A percentile compares a stretch with the other conserved stretches of the same genome.
Evolutionary conservation across 306 rosid species (phyloP).

Genomic region (Hippophae rhamnoides): DNA sequence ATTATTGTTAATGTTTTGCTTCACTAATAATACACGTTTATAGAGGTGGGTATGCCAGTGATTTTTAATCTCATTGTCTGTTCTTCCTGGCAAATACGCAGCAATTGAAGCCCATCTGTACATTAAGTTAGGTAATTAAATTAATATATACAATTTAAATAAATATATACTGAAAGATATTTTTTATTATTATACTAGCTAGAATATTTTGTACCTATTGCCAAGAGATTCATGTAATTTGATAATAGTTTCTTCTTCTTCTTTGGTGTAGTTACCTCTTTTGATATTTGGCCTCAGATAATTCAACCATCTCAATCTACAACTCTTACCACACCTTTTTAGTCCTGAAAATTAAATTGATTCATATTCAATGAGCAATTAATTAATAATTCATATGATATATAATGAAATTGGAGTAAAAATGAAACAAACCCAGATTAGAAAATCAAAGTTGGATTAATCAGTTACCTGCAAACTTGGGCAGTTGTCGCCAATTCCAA

Average conservation of each 20-base stretch:
- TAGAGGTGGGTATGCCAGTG: conserved; percentile 61
- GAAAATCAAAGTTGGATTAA: too few species aligned
- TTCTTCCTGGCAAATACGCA: conserved; percentile 55
- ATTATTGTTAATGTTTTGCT: too few species aligned
- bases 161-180: too few species aligned
- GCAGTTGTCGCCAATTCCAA: conserved; percentile 96
- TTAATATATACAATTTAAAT: too few species aligned
- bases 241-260: conserved; percentile 50
- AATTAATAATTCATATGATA: not conserved
- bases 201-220: conserved; percentile 25
- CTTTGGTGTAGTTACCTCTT: conserved; percentile 46
- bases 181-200: too few species aligned
- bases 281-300: conserved; percentile 48
- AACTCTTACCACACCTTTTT: conserved; percentile 61
- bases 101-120: conserved; percentile 66
- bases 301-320: conserved; percentile 63
- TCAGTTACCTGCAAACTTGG: conserved; percentile 64
- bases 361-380: not conserved
- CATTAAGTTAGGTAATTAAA: too few species aligned
- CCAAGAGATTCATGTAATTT: conserved; percentile 30
- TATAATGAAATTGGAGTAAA: too few species aligned
- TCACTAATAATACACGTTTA: conserved; percentile 16
- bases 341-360: conserved; percentile 27
- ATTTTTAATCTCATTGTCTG: conserved; percentile 72
- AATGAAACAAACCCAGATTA: too few species aligned